A percentile compares a stretch with the other conserved stretches of the same genome.
phyloP scores from a whole-genome alignment of 2,329 filamentous ascomycete species.

The Pyricularia pennisetigena region DNA sequence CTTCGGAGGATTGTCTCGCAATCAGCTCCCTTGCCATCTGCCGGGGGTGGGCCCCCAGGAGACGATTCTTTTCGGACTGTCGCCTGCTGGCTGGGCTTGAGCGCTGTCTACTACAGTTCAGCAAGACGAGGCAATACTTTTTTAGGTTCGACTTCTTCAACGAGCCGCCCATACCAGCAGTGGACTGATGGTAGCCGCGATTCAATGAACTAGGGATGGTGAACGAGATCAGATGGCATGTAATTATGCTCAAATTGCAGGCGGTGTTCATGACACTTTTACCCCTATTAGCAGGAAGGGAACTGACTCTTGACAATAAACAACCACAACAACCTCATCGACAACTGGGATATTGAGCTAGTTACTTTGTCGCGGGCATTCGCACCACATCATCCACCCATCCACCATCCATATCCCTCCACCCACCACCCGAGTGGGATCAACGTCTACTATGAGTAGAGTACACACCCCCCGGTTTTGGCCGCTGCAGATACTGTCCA shows the following conservation, averaged over 20 bases:
- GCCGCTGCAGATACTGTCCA: background rate
- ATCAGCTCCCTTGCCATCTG: conserved; percentile 26
- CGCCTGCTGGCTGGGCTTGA: background rate
- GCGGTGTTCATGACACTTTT: background rate
- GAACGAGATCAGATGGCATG: background rate
- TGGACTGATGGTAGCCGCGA: background rate
- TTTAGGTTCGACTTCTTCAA: background rate
- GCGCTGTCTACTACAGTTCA: too few species aligned
- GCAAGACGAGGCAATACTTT: background rate
- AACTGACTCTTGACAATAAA: background rate
- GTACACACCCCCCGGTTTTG: background rate
- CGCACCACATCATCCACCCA: background rate
- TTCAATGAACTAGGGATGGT: background rate
- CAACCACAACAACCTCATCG: background rate
- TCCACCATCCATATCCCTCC: background rate
- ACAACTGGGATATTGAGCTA: background rate
- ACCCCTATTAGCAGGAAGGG: background rate
- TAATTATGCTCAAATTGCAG: background rate
- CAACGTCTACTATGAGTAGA: too few species aligned
- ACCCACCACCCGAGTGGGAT: background rate
- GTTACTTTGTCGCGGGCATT: background rate
- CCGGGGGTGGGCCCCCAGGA: conserved; percentile 4
- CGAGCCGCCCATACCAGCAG: background rate
- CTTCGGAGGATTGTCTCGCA: conserved; percentile 36
- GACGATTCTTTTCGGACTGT: background rate